These are phyloP conservation scores for Mycocentrospora acerina DNA, from an alignment of 2,329 filamentous ascomycete genomes.

Conservation along the genomic window DNA sequence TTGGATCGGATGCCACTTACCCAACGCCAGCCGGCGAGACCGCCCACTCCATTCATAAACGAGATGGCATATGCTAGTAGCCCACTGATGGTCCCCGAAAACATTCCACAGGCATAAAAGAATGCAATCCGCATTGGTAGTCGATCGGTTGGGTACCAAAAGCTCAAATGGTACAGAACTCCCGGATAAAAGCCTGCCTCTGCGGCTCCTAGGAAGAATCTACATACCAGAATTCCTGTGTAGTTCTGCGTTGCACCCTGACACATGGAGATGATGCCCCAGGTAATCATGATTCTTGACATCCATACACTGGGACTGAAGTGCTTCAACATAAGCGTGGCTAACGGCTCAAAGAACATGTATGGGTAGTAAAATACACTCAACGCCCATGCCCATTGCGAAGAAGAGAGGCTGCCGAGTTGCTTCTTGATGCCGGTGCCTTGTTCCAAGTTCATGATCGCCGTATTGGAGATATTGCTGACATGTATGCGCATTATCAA, in stretches of 20 bases:
- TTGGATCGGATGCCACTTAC: too few species aligned
- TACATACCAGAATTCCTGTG: conserved; percentile 44
- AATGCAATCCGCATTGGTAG: conserved; percentile 57
- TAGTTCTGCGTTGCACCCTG: conserved; percentile 49
- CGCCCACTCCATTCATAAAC: conserved; percentile 59
- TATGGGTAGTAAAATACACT: conserved; percentile 41
- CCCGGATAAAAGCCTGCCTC: conserved; percentile 35
- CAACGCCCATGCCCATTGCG: conserved; percentile 38
- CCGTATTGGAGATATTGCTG: conserved; percentile 37
- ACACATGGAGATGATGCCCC: conserved; percentile 43
- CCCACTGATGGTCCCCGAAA: conserved; percentile 60
- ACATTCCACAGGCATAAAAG: conserved; percentile 58
- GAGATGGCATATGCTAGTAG: conserved; percentile 58
- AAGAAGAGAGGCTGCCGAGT: conserved; percentile 31
- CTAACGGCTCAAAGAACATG: conserved; percentile 32
- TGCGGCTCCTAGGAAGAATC: conserved; percentile 42
- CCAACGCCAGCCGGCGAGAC: conserved; percentile 35
- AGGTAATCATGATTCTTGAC: conserved; percentile 25
- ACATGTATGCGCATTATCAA: conserved; percentile 35
- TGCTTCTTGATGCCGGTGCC: conserved; percentile 36
- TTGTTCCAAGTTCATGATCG: conserved; percentile 39
- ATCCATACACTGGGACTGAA: conserved; percentile 25
- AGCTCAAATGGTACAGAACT: conserved; percentile 55
- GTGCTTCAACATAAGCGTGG: conserved; percentile 21
- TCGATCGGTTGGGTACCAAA: conserved; percentile 61